Evolutionary conservation across 805 yeast genomes (phyloP).

Genomic region (Kuraishia ogatae): DNA sequence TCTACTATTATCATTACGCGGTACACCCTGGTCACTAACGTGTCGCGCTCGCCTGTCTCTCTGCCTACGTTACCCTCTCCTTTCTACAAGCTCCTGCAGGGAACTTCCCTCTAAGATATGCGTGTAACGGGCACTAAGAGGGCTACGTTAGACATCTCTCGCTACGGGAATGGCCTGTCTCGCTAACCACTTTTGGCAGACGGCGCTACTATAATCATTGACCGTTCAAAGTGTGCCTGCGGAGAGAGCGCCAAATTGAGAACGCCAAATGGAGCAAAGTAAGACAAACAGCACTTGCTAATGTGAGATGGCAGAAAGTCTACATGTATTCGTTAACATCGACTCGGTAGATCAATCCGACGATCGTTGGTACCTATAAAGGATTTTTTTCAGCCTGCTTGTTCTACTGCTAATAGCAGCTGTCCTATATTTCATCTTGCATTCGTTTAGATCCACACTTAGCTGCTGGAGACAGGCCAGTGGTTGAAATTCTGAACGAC

Average conservation of each 20-base stretch:
- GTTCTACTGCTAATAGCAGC: not conserved
- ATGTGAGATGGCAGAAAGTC: not conserved
- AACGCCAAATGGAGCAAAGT: not conserved
- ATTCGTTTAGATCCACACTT: not conserved
- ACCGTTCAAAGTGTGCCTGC: not conserved
- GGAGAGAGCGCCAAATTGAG: not conserved
- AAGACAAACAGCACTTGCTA: not conserved
- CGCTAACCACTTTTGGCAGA: not conserved
- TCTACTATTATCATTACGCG: not conserved
- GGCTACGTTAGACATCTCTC: not conserved
- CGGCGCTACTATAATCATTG: not conserved
- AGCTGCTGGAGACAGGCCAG: not conserved
- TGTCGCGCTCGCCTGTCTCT: not conserved
- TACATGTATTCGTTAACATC: too few species aligned
- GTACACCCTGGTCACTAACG: not conserved
- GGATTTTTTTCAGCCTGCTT: not conserved
- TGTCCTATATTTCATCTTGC: not conserved
- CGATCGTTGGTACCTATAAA: not conserved
- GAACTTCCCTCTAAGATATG: too few species aligned
- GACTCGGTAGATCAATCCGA: not conserved
- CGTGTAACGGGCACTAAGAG: not conserved
- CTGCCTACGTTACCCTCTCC: not conserved
- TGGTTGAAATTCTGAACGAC: not conserved
- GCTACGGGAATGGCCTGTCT: not conserved
- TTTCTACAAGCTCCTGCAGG: too few species aligned